Evolutionary conservation across 2,329 filamentous ascomycete genomes (phyloP).

Genomic region (Rhynchosporium secalis): DNA sequence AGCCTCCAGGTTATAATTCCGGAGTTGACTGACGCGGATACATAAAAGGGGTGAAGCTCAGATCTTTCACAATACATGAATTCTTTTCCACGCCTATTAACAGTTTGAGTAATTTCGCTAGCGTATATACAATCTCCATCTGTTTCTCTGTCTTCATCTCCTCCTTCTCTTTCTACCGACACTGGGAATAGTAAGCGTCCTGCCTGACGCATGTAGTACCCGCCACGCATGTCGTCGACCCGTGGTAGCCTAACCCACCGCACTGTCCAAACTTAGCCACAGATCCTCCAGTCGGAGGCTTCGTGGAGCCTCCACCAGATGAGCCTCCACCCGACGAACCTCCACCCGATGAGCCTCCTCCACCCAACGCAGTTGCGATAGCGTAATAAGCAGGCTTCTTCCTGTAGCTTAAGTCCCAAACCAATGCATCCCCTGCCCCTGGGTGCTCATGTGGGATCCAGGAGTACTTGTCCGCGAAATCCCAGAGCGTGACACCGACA

Average conservation of each 20-base stretch:
- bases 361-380: conserved; percentile 39
- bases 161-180: conserved; percentile 2
- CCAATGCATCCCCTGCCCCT: conserved; percentile 45
- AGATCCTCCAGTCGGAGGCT: conserved; percentile 8
- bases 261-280: conserved; percentile 34
- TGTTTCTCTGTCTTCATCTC: neutral
- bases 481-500: conserved; percentile 39
- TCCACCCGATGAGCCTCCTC: neutral
- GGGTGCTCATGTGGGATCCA: conserved; percentile 47
- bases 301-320: conserved; percentile 2
- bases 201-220: conserved; percentile 28
- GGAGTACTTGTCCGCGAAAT: conserved; percentile 39
- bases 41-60: neutral
- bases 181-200: conserved; percentile 26
- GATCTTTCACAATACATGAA: neutral
- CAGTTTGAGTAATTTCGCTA: neutral
- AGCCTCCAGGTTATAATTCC: neutral
- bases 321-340: neutral
- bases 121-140: too few relatives aligned
- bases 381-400: conserved; percentile 47
- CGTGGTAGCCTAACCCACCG: conserved; percentile 27
- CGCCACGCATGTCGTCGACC: conserved; percentile 25
- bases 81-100: neutral
- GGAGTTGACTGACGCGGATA: neutral
- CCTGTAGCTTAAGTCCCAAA: conserved; percentile 46